A percentile compares a stretch with the other conserved stretches of the same genome.
phyloP scores from a whole-genome alignment of 2,329 filamentous ascomycete species.

The Penicillium decumbens region DNA sequence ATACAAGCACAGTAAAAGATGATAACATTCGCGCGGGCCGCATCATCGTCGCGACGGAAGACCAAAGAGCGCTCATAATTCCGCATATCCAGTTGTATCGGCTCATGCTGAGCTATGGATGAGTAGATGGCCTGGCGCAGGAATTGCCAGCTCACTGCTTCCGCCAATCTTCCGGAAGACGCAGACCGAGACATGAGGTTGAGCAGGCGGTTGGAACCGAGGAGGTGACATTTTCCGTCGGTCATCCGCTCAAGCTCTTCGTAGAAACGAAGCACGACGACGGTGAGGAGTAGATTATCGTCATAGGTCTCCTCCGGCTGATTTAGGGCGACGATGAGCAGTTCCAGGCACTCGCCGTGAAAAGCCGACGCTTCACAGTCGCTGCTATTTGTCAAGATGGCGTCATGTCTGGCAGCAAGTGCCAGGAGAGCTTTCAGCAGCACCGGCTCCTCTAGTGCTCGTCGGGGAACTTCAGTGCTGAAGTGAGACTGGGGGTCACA shows the following conservation, averaged over 20 bases:
- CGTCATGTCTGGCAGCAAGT: conserved; percentile 44
- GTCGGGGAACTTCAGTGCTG: conserved; percentile 44
- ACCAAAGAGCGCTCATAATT: conserved; percentile 38
- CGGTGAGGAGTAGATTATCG: conserved; percentile 46
- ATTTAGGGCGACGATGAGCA: conserved; percentile 46
- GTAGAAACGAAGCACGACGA: conserved; percentile 48
- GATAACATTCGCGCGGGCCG: conserved; percentile 36
- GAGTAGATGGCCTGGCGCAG: conserved; percentile 41
- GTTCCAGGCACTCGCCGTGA: conserved; percentile 45
- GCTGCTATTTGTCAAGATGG: conserved; percentile 34
- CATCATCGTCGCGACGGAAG: conserved; percentile 34
- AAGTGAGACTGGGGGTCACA: conserved; percentile 39
- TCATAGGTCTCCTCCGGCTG: conserved; percentile 42
- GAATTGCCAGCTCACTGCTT: conserved; percentile 41
- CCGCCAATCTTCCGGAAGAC: conserved; percentile 37
- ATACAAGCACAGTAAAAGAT: conserved; percentile 38
- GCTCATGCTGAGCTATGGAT: conserved; percentile 34
- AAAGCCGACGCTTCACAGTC: conserved; percentile 44
- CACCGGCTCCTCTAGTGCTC: conserved; percentile 45
- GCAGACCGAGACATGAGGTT: conserved; percentile 39
- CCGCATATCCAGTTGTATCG: conserved; percentile 34
- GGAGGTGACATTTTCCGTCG: conserved; percentile 35
- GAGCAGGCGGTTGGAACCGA: conserved; percentile 37
- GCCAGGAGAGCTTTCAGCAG: conserved; percentile 47
- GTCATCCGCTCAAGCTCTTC: conserved; percentile 39